phyloP scores from a whole-genome alignment of 306 rosid genomes.

The Cicer bijugum region DNA sequence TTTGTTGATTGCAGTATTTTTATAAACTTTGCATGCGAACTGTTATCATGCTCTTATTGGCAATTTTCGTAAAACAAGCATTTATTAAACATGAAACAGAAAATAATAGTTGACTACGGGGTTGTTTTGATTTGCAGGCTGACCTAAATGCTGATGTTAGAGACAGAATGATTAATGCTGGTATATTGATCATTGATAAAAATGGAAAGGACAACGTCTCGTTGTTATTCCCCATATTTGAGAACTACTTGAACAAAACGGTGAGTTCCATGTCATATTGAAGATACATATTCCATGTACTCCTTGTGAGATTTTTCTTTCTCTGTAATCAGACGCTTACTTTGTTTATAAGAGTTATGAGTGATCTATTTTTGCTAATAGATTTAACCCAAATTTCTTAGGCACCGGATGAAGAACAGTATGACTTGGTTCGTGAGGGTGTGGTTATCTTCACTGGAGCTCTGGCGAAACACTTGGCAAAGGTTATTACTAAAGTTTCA shows the following conservation, averaged over 20 bases:
- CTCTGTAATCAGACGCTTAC: slow-evolving; percentile 11
- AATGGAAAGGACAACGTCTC: slow-evolving; percentile 87
- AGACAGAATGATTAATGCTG: slow-evolving; percentile 97
- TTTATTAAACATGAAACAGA: slow-evolving; percentile 11
- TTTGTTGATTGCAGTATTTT: slow-evolving; percentile 23
- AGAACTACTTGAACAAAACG: slow-evolving; percentile 90
- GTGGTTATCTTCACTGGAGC: slow-evolving; percentile 99
- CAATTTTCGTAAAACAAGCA: slow-evolving; percentile 12
- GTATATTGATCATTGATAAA: slow-evolving; percentile 91
- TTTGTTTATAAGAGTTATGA: neutral
- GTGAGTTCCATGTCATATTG: slow-evolving; percentile 50
- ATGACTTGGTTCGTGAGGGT: slow-evolving; percentile 98
- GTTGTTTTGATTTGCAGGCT: slow-evolving; percentile 73
- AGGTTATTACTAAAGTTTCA: slow-evolving; percentile 54
- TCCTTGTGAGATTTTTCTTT: neutral
- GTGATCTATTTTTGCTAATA: slow-evolving; percentile 24
- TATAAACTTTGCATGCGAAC: slow-evolving; percentile 2
- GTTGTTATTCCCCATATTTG: slow-evolving; percentile 90
- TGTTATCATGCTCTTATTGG: neutral
- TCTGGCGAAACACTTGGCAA: slow-evolving; percentile 89
- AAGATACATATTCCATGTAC: slow-evolving; percentile 28
- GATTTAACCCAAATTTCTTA: slow-evolving; percentile 41
- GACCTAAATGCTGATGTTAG: slow-evolving; percentile 94
- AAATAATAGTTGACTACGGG: slow-evolving; percentile 25
- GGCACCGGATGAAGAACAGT: slow-evolving; percentile 91